Evolutionary conservation across 441 rosid genomes (phyloP).

Genomic region (Isatis lusitanica): DNA sequence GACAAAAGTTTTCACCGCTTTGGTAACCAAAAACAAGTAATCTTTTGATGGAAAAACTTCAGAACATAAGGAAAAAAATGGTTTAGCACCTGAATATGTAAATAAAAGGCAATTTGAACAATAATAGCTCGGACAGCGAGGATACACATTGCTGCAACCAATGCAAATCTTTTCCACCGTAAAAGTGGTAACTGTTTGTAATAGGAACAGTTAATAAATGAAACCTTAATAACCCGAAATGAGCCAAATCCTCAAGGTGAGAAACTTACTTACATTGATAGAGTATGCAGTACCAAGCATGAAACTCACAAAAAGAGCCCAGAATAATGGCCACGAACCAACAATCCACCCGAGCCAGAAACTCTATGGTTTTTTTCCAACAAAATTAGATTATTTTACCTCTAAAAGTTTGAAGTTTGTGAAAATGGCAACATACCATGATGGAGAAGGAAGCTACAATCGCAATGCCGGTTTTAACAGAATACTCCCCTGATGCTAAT

Average conservation of each 20-base stretch:
- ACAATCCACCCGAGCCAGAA: constrained; percentile 89
- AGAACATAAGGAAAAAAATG: background rate
- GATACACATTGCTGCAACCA: constrained; percentile 94
- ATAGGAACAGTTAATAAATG: constrained; percentile 10
- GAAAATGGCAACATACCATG: constrained; percentile 53
- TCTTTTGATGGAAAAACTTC: background rate
- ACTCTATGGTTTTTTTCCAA: constrained; percentile 44
- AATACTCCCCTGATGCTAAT: constrained; percentile 90
- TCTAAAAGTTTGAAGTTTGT: background rate
- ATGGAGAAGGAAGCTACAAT: constrained; percentile 66
- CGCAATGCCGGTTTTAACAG: constrained; percentile 58
- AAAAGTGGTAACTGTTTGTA: constrained; percentile 70
- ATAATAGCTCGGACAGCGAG: constrained; percentile 87
- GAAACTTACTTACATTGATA: constrained; percentile 64
- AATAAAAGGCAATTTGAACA: constrained; percentile 87
- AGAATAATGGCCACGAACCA: constrained; percentile 92
- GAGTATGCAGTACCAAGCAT: constrained; percentile 95
- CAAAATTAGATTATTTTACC: too few relatives aligned
- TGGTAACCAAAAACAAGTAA: background rate
- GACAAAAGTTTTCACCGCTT: constrained; percentile 1
- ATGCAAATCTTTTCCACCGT: constrained; percentile 95
- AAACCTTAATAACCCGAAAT: constrained; percentile 16
- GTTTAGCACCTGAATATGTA: constrained; percentile 83
- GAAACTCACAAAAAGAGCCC: constrained; percentile 93
- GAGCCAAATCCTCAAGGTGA: background rate